phyloP scores from a whole-genome alignment of 2,329 filamentous ascomycete species.

The Nemania diffusa region DNA sequence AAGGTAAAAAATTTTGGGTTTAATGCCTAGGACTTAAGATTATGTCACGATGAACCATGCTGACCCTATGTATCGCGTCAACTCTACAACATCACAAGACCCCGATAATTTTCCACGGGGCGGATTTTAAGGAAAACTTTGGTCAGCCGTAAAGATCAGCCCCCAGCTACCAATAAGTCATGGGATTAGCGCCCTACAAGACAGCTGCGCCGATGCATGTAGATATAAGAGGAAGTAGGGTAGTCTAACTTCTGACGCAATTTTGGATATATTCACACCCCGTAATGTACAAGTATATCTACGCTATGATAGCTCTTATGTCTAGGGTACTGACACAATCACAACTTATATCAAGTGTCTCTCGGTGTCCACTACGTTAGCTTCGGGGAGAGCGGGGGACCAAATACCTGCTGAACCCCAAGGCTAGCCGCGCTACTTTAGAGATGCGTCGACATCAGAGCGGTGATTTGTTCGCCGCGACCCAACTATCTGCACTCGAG shows the following conservation, averaged over 20 bases:
- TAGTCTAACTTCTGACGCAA: conserved; percentile 20
- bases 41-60: too few relatives aligned
- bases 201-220: conserved; percentile 9
- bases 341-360: conserved; percentile 12
- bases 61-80: not conserved
- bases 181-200: conserved; percentile 9
- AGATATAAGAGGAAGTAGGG: not conserved
- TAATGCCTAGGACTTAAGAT: too few relatives aligned
- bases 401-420: conserved; percentile 1
- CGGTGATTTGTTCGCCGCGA: not conserved
- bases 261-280: conserved; percentile 19
- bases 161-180: conserved; percentile 6
- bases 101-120: not conserved
- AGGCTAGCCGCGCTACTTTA: not conserved
- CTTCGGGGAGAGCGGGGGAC: conserved; percentile 2
- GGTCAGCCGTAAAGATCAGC: not conserved
- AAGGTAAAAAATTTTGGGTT: too few relatives aligned
- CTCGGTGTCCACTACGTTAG: conserved; percentile 12
- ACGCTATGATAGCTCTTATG: not conserved
- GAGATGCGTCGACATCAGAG: not conserved
- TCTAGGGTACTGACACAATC: not conserved
- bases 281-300: too few relatives aligned
- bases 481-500: not conserved
- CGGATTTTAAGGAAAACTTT: not conserved
- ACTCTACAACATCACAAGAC: not conserved